These are phyloP conservation scores for Conoideocrella luteorostrata DNA, from an alignment of 2,329 filamentous ascomycete species.

Conservation along the genomic window DNA sequence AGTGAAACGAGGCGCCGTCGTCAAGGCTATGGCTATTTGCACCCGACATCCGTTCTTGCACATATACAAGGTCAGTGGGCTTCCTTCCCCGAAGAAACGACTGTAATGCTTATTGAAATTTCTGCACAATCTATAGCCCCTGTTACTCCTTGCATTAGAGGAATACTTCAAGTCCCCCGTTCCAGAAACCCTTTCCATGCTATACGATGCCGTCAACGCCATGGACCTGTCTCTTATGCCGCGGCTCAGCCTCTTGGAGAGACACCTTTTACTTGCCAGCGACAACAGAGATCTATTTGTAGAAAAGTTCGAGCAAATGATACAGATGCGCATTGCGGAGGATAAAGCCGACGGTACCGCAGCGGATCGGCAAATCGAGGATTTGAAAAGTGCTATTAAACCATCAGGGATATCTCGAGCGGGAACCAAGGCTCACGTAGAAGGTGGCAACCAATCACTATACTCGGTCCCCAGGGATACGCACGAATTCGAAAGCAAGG, in stretches of 20 bases:
- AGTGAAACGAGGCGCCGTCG: slow-evolving; percentile 85
- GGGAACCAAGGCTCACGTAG: slow-evolving; percentile 56
- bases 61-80: slow-evolving; percentile 77
- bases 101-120: not conserved
- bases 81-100: not conserved
- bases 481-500: slow-evolving; percentile 93
- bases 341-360: slow-evolving; percentile 44
- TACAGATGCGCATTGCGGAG: slow-evolving; percentile 70
- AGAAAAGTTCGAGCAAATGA: slow-evolving; percentile 95
- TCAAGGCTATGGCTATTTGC: slow-evolving; percentile 98
- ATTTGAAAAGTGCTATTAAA: slow-evolving; percentile 41
- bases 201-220: slow-evolving; percentile 88
- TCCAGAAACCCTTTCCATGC: slow-evolving; percentile 76
- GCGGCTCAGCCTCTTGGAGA: slow-evolving; percentile 73
- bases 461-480: slow-evolving; percentile 86
- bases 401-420: slow-evolving; percentile 48
- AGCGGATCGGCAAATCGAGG: slow-evolving; percentile 31
- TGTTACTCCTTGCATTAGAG: slow-evolving; percentile 83
- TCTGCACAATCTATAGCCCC: slow-evolving; percentile 49
- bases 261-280: slow-evolving; percentile 78
- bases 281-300: slow-evolving; percentile 95
- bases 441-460: slow-evolving; percentile 46
- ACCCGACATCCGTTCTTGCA: slow-evolving; percentile 95
- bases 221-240: slow-evolving; percentile 98
- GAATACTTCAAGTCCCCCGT: slow-evolving; percentile 94